Base-by-base conservation (phyloP, 2,329 filamentous ascomycete species). In the Aspergillus thermomutatus region DNA sequence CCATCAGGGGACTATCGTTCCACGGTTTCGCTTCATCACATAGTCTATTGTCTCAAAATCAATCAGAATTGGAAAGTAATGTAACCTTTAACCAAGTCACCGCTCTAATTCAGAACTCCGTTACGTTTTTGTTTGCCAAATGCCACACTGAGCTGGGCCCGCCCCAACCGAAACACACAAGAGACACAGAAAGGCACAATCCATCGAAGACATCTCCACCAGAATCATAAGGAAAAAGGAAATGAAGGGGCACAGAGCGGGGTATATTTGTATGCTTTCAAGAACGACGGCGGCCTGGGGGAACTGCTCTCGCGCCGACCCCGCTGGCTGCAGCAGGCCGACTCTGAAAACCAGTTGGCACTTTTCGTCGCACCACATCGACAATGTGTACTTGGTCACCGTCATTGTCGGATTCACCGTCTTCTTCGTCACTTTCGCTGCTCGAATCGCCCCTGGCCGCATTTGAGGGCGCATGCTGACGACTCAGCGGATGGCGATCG, bases 311-410 rank as follows among this genome's bases (percentile, higher is more conserved):
- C n/a, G 10, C 21, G 23, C 21, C 21, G 10, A 26, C 43, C 43
- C 54, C 56, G 46, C 54, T 57, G 21, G 61, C 58, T 51, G 60
- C 54, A 28, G 43, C 21, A 11, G 56, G 46, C 3, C 65, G 64
- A 27, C 59, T 59, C 50, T 66, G 61, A 27, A 62, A 45, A 48
- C 65, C 62, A 19, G 61, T 54, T 8, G 65, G 62, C 37, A 61
- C 55, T 53, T 62, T 63, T 49, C 66, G 69, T 60, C 69, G 64
- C 21, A 62, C 60, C 50, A 68, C 69, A 55, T 64, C 62, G 51
- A 74, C 68, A 5, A 69, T 64, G 54, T 72, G 69, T 19, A 72
- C 64, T 49, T 69, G 68, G 51, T 71, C 69, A 25, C 71, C 67
- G 46, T 69, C 69, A 41, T 64, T 65, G 28, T 63, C 66, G 1